phyloP scores from a whole-genome alignment of 129 eudicot genomes.

The Flaveria linearis region DNA sequence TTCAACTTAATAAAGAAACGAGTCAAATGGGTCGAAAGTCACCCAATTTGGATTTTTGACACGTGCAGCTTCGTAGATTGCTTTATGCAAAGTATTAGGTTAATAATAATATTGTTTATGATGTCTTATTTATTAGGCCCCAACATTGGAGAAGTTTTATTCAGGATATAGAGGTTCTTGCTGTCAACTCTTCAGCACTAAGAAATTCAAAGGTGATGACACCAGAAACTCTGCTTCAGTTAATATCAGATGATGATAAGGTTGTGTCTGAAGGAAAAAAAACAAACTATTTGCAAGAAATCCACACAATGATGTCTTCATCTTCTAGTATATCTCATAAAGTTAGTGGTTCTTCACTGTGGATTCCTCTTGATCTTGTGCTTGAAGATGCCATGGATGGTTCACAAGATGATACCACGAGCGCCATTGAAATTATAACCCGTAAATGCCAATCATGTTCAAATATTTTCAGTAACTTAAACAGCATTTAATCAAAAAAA shows the following conservation, averaged over 20 bases:
- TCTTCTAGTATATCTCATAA: slow-evolving; percentile 64
- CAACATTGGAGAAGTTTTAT: slow-evolving; percentile 66
- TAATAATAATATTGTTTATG: neutral
- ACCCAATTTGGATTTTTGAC: neutral
- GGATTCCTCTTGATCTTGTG: slow-evolving; percentile 94
- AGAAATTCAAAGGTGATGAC: slow-evolving; percentile 59
- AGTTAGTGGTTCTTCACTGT: slow-evolving; percentile 62
- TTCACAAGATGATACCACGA: slow-evolving; percentile 77
- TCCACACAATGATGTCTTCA: slow-evolving; percentile 44
- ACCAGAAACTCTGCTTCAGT: slow-evolving; percentile 51
- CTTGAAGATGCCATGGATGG: slow-evolving; percentile 95
- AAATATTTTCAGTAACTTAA: neutral
- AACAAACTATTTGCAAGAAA: slow-evolving; percentile 46
- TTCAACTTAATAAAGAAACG: neutral
- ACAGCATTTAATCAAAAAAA: neutral
- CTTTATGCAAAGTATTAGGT: neutral
- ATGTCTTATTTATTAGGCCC: slow-evolving; percentile 49
- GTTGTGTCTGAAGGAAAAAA: slow-evolving; percentile 33
- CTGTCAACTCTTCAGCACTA: slow-evolving; percentile 58
- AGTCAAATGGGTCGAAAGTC: neutral
- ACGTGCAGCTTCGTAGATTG: neutral
- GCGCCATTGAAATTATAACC: slow-evolving; percentile 78
- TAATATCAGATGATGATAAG: slow-evolving; percentile 54
- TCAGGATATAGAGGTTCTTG: slow-evolving; percentile 66
- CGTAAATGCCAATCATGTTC: slow-evolving; percentile 42